Base-by-base conservation (phyloP, 345 rosid genomes). In the Eucalyptus leucophloia region DNA sequence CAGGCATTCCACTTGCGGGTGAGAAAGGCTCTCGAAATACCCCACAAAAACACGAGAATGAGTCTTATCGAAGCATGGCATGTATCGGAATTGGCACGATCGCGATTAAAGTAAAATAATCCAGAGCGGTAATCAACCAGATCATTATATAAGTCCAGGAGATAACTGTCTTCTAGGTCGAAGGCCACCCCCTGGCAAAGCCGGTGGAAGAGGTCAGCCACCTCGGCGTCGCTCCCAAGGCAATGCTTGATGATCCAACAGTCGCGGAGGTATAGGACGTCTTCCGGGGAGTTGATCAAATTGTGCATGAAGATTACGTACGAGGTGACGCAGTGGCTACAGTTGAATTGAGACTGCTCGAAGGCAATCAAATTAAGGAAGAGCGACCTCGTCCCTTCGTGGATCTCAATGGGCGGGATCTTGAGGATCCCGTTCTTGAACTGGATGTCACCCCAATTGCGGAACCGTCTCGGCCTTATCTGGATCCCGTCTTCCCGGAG, bases 1-100 rank as follows among this genome's bases (percentile, higher is more conserved):
- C 98, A 96, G 67, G 96, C 91, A 86, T 98, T 96, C 98, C 99
- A 98, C 92, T 90, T 92, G n/a, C n/a, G n/a, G n/a, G n/a, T n/a
- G n/a, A n/a, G n/a, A n/a, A n/a, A n/a, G n/a, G n/a, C n/a, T n/a
- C n/a, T n/a, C n/a, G n/a, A n/a, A n/a, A n/a, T n/a, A n/a, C n/a
- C n/a, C n/a, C n/a, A n/a, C n/a, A n/a, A n/a, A n/a, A n/a, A n/a
- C n/a, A n/a, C n/a, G n/a, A n/a, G n/a, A n/a, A n/a, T n/a, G n/a
- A n/a, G 69, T 40, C 42, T 4, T 40, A 40, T 40, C 4, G 4
- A 40, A 4, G 5, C 5, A 40, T 40, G 4, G n/a, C n/a, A n/a
- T n/a, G n/a, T n/a, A n/a, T n/a, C n/a, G n/a, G n/a, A n/a, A n/a
- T n/a, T n/a, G n/a, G n/a, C n/a, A n/a, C n/a, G n/a, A n/a, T n/a